Conservation (phyloP, 2,329 filamentous ascomycete species). For the Ceratocystis albifundus region DNA sequence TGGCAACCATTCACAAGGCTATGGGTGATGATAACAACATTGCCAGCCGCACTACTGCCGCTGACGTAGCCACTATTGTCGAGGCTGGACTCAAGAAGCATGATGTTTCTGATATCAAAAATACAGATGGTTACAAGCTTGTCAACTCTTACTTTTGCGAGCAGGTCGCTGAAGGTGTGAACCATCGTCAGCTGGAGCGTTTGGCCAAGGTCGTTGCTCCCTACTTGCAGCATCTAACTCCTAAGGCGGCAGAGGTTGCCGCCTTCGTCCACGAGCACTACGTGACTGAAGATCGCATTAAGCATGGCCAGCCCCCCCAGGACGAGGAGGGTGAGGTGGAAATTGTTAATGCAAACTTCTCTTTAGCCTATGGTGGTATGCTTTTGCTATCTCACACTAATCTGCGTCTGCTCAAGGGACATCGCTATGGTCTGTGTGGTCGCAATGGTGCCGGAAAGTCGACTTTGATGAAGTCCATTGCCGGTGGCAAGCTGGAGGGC, state of each 20-base stretch:
- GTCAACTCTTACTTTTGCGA: slow-evolving; percentile 64
- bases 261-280: slow-evolving; percentile 67
- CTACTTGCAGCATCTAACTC: slow-evolving; percentile 63
- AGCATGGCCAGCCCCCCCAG: slow-evolving; percentile 70
- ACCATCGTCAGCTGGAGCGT: slow-evolving; percentile 65
- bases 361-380: slow-evolving; percentile 95
- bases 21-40: slow-evolving; percentile 59
- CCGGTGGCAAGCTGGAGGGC: slow-evolving; percentile 88
- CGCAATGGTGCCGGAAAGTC: slow-evolving; percentile 97
- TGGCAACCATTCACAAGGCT: slow-evolving; percentile 82
- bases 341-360: slow-evolving; percentile 97
- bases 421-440: slow-evolving; percentile 92
- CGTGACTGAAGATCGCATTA: slow-evolving; percentile 73
- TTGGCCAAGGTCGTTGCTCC: slow-evolving; percentile 58
- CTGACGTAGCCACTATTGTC: slow-evolving; percentile 64
- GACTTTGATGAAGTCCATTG: slow-evolving; percentile 96
- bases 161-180: slow-evolving; percentile 80
- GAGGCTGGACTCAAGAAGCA: slow-evolving; percentile 64
- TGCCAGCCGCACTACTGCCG: slow-evolving; percentile 53
- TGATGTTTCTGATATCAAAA: slow-evolving; percentile 46
- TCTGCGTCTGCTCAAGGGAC: slow-evolving; percentile 83
- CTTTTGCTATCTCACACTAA: slow-evolving; percentile 93
- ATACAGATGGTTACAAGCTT: slow-evolving; percentile 43
- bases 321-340: slow-evolving; percentile 87
- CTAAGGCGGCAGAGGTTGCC: slow-evolving; percentile 52